A percentile compares a stretch with the other conserved stretches of the same genome.
Conservation (phyloP, 495 filamentous ascomycete genomes). For the Penicillium macrosclerotiorum region DNA sequence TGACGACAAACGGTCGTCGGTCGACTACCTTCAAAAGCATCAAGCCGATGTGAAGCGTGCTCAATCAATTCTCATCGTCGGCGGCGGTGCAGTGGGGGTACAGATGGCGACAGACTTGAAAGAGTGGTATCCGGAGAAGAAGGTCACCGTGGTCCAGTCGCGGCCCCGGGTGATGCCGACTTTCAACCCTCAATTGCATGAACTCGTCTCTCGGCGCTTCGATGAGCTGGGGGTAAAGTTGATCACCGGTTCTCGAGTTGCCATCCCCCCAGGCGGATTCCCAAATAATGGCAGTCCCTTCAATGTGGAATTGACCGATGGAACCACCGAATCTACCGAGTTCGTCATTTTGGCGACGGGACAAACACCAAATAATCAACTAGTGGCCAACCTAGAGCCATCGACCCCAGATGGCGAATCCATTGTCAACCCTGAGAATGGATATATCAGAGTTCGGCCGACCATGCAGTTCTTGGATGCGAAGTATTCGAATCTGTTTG, state of each 20-base stretch:
- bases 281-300: conserved; percentile 27
- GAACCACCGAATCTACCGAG: conserved; percentile 30
- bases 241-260: conserved; percentile 36
- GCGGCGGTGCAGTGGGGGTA: conserved; percentile 61
- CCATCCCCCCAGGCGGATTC: conserved; percentile 30
- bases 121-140: conserved; percentile 55
- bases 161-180: conserved; percentile 48
- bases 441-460: conserved; percentile 50
- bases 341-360: conserved; percentile 55
- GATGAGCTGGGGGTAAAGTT: conserved; percentile 38
- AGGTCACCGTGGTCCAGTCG: conserved; percentile 58
- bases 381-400: conserved; percentile 42
- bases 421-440: conserved; percentile 47
- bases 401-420: conserved; percentile 19
- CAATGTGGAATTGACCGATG: conserved; percentile 34
- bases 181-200: conserved; percentile 51
- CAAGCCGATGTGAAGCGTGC: conserved; percentile 34
- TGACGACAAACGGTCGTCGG: conserved; percentile 45
- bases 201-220: conserved; percentile 41
- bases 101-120: conserved; percentile 62
- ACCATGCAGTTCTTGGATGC: conserved; percentile 56
- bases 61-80: conserved; percentile 53
- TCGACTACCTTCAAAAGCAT: conserved; percentile 39
- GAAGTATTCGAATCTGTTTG: conserved; percentile 51
- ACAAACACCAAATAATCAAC: conserved; percentile 54